Conservation (phyloP, 2,329 filamentous ascomycete genomes). For the Coniochaeta pulveracea region DNA sequence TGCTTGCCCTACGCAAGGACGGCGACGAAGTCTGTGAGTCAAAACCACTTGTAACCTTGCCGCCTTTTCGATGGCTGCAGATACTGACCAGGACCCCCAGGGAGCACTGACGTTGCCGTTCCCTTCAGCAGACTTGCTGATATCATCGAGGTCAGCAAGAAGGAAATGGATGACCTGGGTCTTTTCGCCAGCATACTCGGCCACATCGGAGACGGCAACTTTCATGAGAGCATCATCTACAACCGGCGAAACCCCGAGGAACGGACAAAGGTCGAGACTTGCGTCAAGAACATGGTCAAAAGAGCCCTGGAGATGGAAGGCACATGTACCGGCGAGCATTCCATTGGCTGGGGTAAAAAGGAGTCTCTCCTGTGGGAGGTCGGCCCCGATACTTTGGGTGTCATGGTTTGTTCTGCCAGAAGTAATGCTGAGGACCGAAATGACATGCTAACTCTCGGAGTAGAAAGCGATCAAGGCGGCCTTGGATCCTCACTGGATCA, state of each 20-base stretch:
- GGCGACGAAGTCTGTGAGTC: slow-evolving; percentile 61
- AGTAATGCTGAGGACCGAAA: too few relatives aligned
- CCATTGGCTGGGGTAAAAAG: slow-evolving; percentile 80
- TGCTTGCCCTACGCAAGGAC: slow-evolving; percentile 56
- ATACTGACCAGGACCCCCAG: slow-evolving; percentile 20
- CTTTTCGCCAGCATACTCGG: slow-evolving; percentile 81
- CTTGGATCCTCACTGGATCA: slow-evolving; percentile 74
- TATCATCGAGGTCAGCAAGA: slow-evolving; percentile 74
- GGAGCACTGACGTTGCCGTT: slow-evolving; percentile 78
- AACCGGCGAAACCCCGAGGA: slow-evolving; percentile 59
- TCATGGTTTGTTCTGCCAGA: slow-evolving; percentile 44
- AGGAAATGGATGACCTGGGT: slow-evolving; percentile 76
- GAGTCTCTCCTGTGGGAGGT: slow-evolving; percentile 68
- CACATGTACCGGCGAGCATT: slow-evolving; percentile 83
- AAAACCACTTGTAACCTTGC: background rate
- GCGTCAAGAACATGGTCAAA: slow-evolving; percentile 82
- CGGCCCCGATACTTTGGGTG: slow-evolving; percentile 65
- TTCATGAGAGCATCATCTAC: slow-evolving; percentile 89
- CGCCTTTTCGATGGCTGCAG: slow-evolving; percentile 1
- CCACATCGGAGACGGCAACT: slow-evolving; percentile 89
- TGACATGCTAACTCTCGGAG: background rate
- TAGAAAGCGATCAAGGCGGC: slow-evolving; percentile 64
- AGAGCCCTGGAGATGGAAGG: slow-evolving; percentile 91
- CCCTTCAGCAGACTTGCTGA: slow-evolving; percentile 66
- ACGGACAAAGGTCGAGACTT: slow-evolving; percentile 63